These are phyloP conservation scores for Paxillus involutus DNA, from an alignment of 768 basidiomycete genomes.

Conservation along the genomic window DNA sequence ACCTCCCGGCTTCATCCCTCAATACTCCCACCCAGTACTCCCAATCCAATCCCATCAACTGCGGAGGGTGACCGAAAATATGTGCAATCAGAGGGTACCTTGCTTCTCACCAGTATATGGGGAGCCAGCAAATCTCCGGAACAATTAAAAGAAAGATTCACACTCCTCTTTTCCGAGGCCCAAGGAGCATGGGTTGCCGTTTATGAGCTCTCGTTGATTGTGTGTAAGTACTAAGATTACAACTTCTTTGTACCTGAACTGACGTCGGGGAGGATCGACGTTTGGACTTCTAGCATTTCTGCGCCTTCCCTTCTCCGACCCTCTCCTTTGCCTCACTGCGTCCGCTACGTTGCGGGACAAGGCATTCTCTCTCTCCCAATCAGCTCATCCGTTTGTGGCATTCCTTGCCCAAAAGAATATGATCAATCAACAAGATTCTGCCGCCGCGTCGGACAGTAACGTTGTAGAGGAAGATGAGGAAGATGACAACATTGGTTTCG, in stretches of 20 bases:
- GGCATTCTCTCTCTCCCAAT: conserved; percentile 49
- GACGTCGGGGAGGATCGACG: neutral
- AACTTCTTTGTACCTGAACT: neutral
- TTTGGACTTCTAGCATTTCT: conserved; percentile 59
- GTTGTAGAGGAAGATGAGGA: conserved; percentile 34
- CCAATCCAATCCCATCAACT: conserved; percentile 78
- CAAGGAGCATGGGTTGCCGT: conserved; percentile 75
- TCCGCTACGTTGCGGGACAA: conserved; percentile 89
- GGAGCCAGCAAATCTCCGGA: conserved; percentile 51
- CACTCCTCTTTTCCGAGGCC: conserved; percentile 62
- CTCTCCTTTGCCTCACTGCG: conserved; percentile 80
- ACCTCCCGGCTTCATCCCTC: conserved; percentile 52
- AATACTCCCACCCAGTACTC: conserved; percentile 80
- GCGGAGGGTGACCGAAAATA: conserved; percentile 75
- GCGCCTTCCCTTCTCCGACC: conserved; percentile 65
- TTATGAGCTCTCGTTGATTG: conserved; percentile 73
- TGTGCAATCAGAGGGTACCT: conserved; percentile 72
- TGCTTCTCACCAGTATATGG: conserved; percentile 73
- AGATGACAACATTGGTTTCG: conserved; percentile 46
- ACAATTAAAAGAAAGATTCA: conserved; percentile 55
- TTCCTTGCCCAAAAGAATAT: conserved; percentile 20
- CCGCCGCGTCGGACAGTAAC: conserved; percentile 1
- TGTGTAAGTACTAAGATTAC: conserved; percentile 55
- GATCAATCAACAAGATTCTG: conserved; percentile 12
- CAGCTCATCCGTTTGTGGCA: conserved; percentile 32